Percentiles rank a stretch among this genome's conserved stretches.
These are phyloP conservation scores for Discostella stelligeroides DNA, from an alignment of 108 stramenopile species.

Conservation along the genomic window DNA sequence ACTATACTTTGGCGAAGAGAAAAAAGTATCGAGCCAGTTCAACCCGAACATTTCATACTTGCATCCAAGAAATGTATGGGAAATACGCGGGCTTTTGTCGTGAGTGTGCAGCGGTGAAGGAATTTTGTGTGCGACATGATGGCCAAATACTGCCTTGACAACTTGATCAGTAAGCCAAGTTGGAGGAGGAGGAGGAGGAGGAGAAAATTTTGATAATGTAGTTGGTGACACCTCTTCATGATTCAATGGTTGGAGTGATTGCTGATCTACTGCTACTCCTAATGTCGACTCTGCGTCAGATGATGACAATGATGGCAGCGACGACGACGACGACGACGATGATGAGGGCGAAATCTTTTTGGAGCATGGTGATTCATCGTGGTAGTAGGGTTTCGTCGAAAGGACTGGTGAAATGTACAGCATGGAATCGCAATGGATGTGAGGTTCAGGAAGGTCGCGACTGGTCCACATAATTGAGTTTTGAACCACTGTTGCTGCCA, in stretches of 20 bases:
- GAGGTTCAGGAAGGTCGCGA: conserved; percentile 37
- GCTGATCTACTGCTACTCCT: too few species aligned
- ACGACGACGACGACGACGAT: conserved; percentile 8
- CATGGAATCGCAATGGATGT: conserved; percentile 30
- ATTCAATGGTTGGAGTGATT: neutral
- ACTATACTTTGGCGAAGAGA: conserved; percentile 51
- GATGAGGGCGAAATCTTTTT: conserved; percentile 2
- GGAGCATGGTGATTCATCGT: conserved; percentile 8
- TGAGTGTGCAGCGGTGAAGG: conserved; percentile 54
- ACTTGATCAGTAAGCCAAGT: conserved; percentile 45
- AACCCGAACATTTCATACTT: conserved; percentile 60
- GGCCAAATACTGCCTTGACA: conserved; percentile 38
- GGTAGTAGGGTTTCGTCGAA: conserved; percentile 35
- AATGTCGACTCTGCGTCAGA: neutral
- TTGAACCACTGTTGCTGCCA: conserved; percentile 57
- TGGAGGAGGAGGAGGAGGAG: conserved; percentile 13
- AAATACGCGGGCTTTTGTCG: conserved; percentile 28
- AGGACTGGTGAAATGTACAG: conserved; percentile 54
- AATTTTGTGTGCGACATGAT: conserved; percentile 13
- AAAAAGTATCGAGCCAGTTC: conserved; percentile 56
- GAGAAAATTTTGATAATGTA: conserved; percentile 10
- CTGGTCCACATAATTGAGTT: conserved; percentile 32
- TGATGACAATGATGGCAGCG: conserved; percentile 18
- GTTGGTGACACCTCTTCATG: neutral
- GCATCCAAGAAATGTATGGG: conserved; percentile 61